Percentiles rank a stretch among this genome's conserved stretches.
Conservation (phyloP, 352 stramenopile species). For the Globisporangium abappressorium region DNA sequence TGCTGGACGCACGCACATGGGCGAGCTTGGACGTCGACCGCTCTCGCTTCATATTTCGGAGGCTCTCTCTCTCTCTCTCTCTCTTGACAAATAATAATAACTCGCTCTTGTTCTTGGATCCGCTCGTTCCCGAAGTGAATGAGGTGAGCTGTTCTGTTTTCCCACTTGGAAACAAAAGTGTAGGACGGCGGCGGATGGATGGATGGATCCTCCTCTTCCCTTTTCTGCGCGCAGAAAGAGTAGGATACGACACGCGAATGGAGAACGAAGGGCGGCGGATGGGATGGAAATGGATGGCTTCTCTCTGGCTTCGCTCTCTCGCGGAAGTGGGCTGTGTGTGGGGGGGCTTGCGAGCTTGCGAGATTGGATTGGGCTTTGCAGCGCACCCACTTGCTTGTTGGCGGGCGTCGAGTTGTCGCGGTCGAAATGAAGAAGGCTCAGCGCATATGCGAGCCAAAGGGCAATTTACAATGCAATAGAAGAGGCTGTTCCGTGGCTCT, state of each 20-base stretch:
- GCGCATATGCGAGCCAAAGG: not conserved
- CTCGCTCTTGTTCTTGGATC: not conserved
- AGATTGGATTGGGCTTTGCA: not conserved
- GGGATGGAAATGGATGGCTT: not conserved
- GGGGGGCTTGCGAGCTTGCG: too few relatives aligned
- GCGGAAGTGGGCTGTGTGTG: too few relatives aligned
- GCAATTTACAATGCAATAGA: not conserved
- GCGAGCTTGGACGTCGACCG: conserved; percentile 29
- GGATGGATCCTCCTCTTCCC: not conserved
- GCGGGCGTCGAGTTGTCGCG: not conserved
- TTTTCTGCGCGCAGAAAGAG: not conserved
- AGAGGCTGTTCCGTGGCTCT: too few relatives aligned
- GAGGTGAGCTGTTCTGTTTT: not conserved
- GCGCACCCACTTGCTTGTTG: not conserved
- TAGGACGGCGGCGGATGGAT: not conserved
- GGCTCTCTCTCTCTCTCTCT: not conserved
- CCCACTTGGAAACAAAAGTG: not conserved
- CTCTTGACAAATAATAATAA: not conserved
- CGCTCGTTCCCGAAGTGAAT: not conserved
- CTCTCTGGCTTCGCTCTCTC: not conserved
- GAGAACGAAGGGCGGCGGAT: not conserved
- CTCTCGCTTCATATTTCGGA: conserved; percentile 37
- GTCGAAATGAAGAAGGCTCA: not conserved
- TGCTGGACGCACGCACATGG: conserved; percentile 19
- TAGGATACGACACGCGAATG: not conserved